Conservation (phyloP, 257 asterid genomes). For the Solanum bulbocastanum region DNA sequence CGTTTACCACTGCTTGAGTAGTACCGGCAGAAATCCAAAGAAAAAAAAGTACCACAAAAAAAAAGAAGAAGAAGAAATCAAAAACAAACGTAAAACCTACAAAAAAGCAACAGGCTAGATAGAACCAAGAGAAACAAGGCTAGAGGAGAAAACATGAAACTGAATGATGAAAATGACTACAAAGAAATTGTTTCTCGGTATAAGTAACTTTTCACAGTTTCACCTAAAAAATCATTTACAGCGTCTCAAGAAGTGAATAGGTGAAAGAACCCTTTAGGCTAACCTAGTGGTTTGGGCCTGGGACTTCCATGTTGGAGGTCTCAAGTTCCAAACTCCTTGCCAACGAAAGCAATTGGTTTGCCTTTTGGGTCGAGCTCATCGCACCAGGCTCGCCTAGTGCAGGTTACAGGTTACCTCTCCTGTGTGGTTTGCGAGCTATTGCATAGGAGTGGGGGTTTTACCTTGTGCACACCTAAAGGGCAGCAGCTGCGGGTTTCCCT, state of each 20-base stretch:
- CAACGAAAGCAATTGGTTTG: no score
- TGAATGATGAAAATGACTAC: background rate
- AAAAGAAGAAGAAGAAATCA: background rate
- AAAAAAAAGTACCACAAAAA: background rate
- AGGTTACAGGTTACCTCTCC: no score
- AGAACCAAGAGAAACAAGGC: background rate
- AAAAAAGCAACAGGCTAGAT: background rate
- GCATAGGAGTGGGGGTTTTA: no score
- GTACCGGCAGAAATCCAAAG: background rate
- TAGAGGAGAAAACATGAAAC: background rate
- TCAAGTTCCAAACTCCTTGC: no score
- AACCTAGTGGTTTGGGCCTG: no score
- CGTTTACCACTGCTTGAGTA: background rate
- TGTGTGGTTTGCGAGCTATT: no score
- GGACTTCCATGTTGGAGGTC: no score
- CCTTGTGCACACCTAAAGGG: no score
- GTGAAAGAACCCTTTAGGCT: background rate
- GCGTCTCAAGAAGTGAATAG: background rate
- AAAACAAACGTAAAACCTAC: background rate
- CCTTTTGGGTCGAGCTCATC: no score
- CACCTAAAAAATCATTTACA: background rate
- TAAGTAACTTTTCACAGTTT: background rate
- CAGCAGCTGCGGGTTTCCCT: fast-evolving
- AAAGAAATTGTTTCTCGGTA: background rate
- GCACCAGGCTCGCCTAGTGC: no score